Evolutionary conservation across 108 stramenopile species (phyloP).

Genomic region (Cyclostephanos invisitatus): DNA sequence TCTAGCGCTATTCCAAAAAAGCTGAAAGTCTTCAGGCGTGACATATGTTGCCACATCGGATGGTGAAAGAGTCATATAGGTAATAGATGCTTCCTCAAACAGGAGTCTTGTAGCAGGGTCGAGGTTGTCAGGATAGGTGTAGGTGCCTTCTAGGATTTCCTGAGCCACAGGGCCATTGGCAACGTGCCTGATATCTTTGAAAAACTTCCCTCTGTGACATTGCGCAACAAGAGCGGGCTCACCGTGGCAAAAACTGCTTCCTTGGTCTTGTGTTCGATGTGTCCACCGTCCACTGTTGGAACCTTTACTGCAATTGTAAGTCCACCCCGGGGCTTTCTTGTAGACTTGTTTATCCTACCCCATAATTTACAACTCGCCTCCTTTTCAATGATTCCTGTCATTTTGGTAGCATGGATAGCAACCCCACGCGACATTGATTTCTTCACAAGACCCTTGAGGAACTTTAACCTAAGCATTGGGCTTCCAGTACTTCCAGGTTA

Average conservation of each 20-base stretch:
- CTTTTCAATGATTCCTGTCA: neutral
- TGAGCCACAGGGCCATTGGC: neutral
- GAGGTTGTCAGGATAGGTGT: constrained; percentile 14
- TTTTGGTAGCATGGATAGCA: no score
- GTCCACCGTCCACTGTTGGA: neutral
- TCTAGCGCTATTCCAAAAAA: constrained; percentile 8
- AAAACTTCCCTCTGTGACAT: neutral
- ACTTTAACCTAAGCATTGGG: no score
- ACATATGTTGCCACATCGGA: neutral
- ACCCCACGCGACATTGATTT: no score
- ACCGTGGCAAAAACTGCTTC: neutral
- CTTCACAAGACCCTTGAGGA: no score
- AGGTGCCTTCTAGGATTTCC: constrained; percentile 27
- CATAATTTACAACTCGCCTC: neutral
- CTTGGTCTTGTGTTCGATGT: neutral
- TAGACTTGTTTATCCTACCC: neutral
- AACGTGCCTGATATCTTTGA: constrained; percentile 12
- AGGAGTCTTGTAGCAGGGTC: neutral
- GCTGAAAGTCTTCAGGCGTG: constrained; percentile 16
- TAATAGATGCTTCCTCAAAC: constrained; percentile 1
- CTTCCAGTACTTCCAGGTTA: no score
- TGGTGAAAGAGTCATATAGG: neutral
- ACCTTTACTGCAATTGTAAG: neutral
- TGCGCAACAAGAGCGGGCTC: neutral
- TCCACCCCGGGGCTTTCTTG: neutral